Conservation (phyloP, 805 yeast genomes). For the Lipomyces sp. region DNA sequence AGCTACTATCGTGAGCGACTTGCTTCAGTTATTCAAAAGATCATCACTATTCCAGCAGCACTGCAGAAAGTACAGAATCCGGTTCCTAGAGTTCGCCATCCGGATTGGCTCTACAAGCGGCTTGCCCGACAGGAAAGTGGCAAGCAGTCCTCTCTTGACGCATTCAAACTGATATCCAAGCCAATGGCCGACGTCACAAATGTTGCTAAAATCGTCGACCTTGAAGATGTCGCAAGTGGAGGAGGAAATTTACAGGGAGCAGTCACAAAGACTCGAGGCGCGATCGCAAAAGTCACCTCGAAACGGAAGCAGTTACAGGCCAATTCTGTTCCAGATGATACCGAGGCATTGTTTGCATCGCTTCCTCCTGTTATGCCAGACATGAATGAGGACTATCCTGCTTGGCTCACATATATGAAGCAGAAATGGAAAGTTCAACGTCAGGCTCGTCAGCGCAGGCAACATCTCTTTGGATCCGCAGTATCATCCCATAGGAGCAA, state of each 20-base stretch:
- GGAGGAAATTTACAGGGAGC: constrained; percentile 16
- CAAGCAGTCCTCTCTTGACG: constrained; percentile 61
- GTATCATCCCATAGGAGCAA: constrained; percentile 42
- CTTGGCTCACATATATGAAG: constrained; percentile 67
- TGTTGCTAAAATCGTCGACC: constrained; percentile 29
- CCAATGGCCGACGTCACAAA: constrained; percentile 41
- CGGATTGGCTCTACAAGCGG: constrained; percentile 80
- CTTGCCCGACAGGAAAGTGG: constrained; percentile 50
- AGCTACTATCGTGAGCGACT: constrained; percentile 83
- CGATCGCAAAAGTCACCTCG: constrained; percentile 42
- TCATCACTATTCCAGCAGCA: constrained; percentile 96
- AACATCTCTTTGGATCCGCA: constrained; percentile 71
- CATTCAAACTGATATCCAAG: constrained; percentile 47
- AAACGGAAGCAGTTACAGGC: constrained; percentile 39
- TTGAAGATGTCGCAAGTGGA: constrained; percentile 29
- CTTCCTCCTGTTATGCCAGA: constrained; percentile 36
- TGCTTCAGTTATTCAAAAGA: constrained; percentile 89
- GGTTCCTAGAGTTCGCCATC: constrained; percentile 90
- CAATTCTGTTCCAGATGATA: constrained; percentile 33
- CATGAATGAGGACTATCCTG: constrained; percentile 41
- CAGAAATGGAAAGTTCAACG: constrained; percentile 81
- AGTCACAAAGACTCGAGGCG: constrained; percentile 20
- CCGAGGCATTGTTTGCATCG: constrained; percentile 48
- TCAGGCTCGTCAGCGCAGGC: constrained; percentile 68
- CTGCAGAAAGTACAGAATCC: constrained; percentile 84